A percentile compares a stretch with the other conserved stretches of the same genome.
phyloP scores from a whole-genome alignment of 2,329 filamentous ascomycete genomes.

The Fusarium sp. region DNA sequence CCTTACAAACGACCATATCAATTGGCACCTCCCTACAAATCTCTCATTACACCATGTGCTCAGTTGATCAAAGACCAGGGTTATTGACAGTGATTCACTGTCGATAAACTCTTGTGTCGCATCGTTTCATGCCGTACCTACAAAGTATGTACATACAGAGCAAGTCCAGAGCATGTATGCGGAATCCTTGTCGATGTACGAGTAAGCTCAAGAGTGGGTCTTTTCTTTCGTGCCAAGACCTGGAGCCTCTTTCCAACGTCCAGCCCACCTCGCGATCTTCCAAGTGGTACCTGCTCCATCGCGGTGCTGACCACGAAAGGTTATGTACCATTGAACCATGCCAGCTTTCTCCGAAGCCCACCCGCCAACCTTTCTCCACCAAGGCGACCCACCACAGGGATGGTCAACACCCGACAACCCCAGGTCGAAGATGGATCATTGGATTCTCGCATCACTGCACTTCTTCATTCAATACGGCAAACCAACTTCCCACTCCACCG shows the following conservation, averaged over 20 bases:
- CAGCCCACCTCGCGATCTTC: background rate
- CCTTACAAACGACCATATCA: background rate
- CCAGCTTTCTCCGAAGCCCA: background rate
- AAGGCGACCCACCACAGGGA: too few species aligned
- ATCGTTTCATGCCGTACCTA: background rate
- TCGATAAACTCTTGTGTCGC: background rate
- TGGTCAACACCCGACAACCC: background rate
- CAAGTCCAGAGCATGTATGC: too few species aligned
- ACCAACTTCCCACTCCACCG: background rate
- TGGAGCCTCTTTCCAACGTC: background rate
- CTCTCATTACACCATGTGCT: background rate
- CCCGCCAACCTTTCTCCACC: too few species aligned
- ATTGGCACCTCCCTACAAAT: background rate
- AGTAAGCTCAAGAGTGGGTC: background rate
- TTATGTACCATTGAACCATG: background rate
- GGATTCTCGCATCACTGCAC: background rate
- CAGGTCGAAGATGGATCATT: background rate
- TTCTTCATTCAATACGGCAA: background rate
- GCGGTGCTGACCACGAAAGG: background rate
- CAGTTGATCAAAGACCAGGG: background rate
- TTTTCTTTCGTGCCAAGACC: background rate
- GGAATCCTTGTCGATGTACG: too few species aligned
- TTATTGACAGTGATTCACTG: slow-evolving; percentile 3
- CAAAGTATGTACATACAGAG: too few species aligned
- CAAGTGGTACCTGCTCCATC: background rate